These are phyloP conservation scores for Saprolegnia diclina DNA, from an alignment of 352 stramenopile genomes.

Conservation along the genomic window DNA sequence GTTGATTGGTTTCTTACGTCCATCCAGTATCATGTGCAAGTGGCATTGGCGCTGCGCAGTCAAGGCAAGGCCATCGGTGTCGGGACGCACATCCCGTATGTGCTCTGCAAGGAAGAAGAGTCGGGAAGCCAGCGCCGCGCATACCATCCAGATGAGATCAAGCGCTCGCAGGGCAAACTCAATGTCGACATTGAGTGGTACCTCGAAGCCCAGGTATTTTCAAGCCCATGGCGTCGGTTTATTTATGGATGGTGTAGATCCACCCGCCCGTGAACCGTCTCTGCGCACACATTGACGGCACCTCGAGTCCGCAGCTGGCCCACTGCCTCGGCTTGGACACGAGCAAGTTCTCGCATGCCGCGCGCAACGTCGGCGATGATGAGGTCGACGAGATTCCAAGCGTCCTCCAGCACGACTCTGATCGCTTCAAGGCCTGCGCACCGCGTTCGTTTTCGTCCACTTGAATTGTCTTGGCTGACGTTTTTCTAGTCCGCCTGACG, in stretches of 20 bases:
- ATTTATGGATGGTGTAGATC: conserved; percentile 82
- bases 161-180: conserved; percentile 66
- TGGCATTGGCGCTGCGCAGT: conserved; percentile 93
- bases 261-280: conserved; percentile 97
- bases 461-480: background rate
- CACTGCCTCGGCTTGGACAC: conserved; percentile 96
- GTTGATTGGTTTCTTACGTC: background rate
- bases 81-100: conserved; percentile 98
- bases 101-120: conserved; percentile 91
- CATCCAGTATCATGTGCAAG: conserved; percentile 91
- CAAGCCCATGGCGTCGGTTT: background rate
- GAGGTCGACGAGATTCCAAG: conserved; percentile 80
- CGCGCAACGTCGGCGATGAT: conserved; percentile 76
- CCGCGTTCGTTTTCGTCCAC: conserved; percentile 49
- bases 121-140: conserved; percentile 59
- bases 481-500: conserved; percentile 30
- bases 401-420: conserved; percentile 78
- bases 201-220: conserved; percentile 67
- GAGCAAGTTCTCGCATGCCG: conserved; percentile 87
- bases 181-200: conserved; percentile 97
- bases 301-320: conserved; percentile 90
- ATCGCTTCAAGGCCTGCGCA: conserved; percentile 85
- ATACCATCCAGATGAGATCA: conserved; percentile 86
- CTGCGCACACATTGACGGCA: conserved; percentile 98
- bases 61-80: conserved; percentile 95